A percentile compares a stretch with the other conserved stretches of the same genome.
phyloP scores from a whole-genome alignment of 768 basidiomycete species.

The Flagelloscypha sp. region DNA sequence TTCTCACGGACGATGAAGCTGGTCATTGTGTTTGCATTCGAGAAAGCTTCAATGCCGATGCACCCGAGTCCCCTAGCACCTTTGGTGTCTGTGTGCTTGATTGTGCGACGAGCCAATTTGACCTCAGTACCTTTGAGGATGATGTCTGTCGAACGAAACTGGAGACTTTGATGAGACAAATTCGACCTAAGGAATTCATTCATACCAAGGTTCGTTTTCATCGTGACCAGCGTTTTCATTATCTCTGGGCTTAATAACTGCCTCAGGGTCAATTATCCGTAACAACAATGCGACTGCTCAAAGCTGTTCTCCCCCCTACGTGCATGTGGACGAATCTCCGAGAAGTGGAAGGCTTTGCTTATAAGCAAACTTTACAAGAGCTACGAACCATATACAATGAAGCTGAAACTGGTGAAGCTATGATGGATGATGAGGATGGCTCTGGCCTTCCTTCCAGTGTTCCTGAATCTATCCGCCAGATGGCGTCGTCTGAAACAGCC shows the following conservation, averaged over 20 bases:
- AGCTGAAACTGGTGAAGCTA: conserved; percentile 28
- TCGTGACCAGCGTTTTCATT: not conserved
- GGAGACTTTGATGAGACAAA: conserved; percentile 87
- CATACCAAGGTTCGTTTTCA: conserved; percentile 64
- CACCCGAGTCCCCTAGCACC: conserved; percentile 29
- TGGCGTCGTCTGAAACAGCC: conserved; percentile 57
- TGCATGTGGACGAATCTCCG: conserved; percentile 89
- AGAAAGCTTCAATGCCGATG: conserved; percentile 44
- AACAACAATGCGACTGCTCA: conserved; percentile 73
- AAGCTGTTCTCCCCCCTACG: conserved; percentile 65
- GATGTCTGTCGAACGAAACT: conserved; percentile 88
- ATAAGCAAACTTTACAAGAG: conserved; percentile 60
- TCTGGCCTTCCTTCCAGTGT: conserved; percentile 32
- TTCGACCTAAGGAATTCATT: conserved; percentile 86
- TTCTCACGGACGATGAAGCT: conserved; percentile 87
- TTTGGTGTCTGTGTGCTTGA: conserved; percentile 93
- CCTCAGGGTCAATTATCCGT: conserved; percentile 79
- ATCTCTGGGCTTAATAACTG: conserved; percentile 1
- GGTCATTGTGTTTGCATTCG: conserved; percentile 91
- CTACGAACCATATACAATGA: conserved; percentile 57
- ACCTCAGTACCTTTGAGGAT: conserved; percentile 82
- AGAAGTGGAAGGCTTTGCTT: conserved; percentile 73
- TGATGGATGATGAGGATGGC: conserved; percentile 37
- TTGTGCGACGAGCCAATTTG: conserved; percentile 93
- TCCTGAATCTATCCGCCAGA: conserved; percentile 68